Conservation (phyloP, 129 eudicot species). For the Calendula officinalis region DNA sequence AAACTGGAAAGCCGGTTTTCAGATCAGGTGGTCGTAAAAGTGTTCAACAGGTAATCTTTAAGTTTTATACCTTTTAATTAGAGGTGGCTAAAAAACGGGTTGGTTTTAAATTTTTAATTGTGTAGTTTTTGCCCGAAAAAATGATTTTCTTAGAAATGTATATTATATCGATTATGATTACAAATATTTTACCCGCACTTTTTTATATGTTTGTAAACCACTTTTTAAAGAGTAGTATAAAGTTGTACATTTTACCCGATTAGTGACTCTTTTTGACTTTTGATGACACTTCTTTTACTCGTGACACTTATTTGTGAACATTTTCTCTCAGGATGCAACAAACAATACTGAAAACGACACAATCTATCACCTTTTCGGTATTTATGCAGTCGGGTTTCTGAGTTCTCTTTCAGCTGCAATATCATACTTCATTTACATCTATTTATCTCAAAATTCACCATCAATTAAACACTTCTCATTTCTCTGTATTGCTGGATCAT, state of each 20-base stretch:
- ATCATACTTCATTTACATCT: constrained; percentile 47
- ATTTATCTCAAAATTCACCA: constrained; percentile 36
- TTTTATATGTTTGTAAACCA: too few species aligned
- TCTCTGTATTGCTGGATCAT: constrained; percentile 69
- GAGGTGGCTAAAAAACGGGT: neutral
- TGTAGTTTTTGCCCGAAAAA: too few species aligned
- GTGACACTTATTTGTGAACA: neutral
- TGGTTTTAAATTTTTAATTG: too few species aligned
- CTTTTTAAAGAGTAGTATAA: neutral
- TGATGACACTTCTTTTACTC: neutral
- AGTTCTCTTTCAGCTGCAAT: constrained; percentile 66
- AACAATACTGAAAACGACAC: constrained; percentile 26
- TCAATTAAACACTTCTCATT: constrained; percentile 50
- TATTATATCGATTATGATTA: neutral
- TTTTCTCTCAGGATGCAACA: constrained; percentile 41
- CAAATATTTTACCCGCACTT: neutral
- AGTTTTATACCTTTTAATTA: neutral
- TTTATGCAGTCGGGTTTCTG: constrained; percentile 60
- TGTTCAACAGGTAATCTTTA: constrained; percentile 37
- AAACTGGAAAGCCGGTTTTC: constrained; percentile 46
- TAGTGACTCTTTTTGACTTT: too few species aligned
- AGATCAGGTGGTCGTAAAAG: constrained; percentile 33
- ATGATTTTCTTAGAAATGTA: too few species aligned
- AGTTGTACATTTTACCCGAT: neutral
- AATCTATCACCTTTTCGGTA: constrained; percentile 56